Percentiles rank a stretch among this genome's conserved stretches.
Evolutionary conservation across 2,329 filamentous ascomycete species (phyloP).

Genomic region (Scedosporium apiospermum): DNA sequence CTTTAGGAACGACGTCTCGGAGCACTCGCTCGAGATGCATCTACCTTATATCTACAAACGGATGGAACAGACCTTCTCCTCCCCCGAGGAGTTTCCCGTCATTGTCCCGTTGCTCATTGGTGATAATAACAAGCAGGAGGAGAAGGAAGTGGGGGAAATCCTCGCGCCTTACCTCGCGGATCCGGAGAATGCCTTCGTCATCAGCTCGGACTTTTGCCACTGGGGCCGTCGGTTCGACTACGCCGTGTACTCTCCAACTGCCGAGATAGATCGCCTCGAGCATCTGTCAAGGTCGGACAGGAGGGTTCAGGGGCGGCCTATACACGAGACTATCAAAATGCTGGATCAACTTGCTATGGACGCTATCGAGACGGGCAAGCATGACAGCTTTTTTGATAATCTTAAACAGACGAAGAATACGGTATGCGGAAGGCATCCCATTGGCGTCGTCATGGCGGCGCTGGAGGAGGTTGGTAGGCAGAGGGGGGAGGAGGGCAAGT

Average conservation of each 20-base stretch:
- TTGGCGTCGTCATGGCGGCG: conserved; percentile 84
- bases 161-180: conserved; percentile 72
- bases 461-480: conserved; percentile 53
- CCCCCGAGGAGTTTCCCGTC: conserved; percentile 51
- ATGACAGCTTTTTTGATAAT: conserved; percentile 59
- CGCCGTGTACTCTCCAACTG: conserved; percentile 56
- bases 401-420: conserved; percentile 74
- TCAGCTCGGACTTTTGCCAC: conserved; percentile 95
- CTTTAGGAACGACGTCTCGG: conserved; percentile 57
- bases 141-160: conserved; percentile 59
- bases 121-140: conserved; percentile 54
- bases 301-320: conserved; percentile 31
- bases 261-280: conserved; percentile 27
- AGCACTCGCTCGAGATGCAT: conserved; percentile 97
- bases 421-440: conserved; percentile 89
- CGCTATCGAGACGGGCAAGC: conserved; percentile 68
- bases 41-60: conserved; percentile 86
- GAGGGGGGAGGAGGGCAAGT: conserved; percentile 26
- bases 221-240: conserved; percentile 85
- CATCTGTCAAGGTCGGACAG: conserved; percentile 23
- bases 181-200: conserved; percentile 68
- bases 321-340: conserved; percentile 75
- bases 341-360: conserved; percentile 78
- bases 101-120: conserved; percentile 84
- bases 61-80: conserved; percentile 38